Evolutionary conservation across 1,139 yeast species (phyloP).

Genomic region (Saccharomyces hybrid): DNA sequence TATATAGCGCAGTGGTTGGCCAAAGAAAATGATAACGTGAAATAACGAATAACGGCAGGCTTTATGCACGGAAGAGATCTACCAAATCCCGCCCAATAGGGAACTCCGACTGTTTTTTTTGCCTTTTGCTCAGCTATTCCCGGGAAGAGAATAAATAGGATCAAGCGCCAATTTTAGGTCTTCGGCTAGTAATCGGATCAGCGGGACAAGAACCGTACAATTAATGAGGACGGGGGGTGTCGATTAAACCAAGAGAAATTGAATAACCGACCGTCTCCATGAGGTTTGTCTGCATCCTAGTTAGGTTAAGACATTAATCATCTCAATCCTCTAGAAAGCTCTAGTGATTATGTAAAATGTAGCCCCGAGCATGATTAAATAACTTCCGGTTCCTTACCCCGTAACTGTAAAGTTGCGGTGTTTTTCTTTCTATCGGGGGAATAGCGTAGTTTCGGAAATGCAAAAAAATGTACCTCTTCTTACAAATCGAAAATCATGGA

Average conservation of each 20-base stretch:
- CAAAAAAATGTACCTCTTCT: neutral
- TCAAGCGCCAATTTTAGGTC: neutral
- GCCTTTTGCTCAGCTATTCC: neutral
- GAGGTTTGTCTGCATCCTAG: neutral
- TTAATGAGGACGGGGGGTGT: no score
- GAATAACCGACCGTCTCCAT: neutral
- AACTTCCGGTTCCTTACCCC: neutral
- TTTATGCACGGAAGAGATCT: constrained; percentile 1
- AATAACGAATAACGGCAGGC: neutral
- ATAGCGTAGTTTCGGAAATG: neutral
- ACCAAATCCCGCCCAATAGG: neutral
- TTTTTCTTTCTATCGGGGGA: neutral
- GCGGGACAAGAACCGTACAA: neutral
- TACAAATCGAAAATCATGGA: neutral
- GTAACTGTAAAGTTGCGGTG: neutral
- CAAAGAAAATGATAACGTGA: neutral
- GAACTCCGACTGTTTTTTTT: neutral
- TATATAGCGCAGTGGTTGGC: neutral
- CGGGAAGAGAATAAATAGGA: neutral
- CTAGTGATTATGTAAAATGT: neutral
- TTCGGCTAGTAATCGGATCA: constrained; percentile 1
- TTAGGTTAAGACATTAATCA: neutral
- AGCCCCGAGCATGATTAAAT: neutral
- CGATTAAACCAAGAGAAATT: neutral
- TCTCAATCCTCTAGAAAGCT: neutral